Evolutionary conservation across 148 eudicot genomes (phyloP).

Genomic region (Persicaria tinctoria): DNA sequence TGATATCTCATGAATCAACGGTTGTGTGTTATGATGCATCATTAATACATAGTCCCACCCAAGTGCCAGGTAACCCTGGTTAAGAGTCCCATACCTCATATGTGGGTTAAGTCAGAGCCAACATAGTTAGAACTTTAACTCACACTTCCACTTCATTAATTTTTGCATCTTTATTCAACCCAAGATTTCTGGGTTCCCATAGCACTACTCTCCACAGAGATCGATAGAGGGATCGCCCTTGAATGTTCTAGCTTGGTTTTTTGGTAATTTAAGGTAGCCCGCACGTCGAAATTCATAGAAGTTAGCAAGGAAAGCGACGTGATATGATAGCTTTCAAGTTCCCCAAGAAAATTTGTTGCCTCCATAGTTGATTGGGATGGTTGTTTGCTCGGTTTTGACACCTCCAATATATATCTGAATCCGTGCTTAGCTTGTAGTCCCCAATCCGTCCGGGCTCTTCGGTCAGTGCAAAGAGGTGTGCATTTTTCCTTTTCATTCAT

Average conservation of each 20-base stretch:
- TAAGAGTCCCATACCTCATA: neutral
- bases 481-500: constrained; percentile 2
- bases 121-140: neutral
- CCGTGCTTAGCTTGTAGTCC: constrained; percentile 17
- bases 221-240: neutral
- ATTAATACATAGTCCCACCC: neutral
- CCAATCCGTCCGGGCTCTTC: constrained; percentile 20
- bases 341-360: constrained; percentile 22
- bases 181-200: neutral
- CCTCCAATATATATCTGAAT: constrained; percentile 14
- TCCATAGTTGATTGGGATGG: constrained; percentile 24
- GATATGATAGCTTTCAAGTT: constrained; percentile 18
- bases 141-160: neutral
- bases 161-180: neutral
- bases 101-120: neutral
- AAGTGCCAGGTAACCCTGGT: constrained; percentile 1
- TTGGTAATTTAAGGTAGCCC: constrained; percentile 29
- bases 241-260: constrained; percentile 13
- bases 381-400: constrained; percentile 19
- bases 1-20: constrained; percentile 7
- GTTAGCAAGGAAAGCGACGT: constrained; percentile 23
- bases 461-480: constrained; percentile 27
- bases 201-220: neutral
- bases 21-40: neutral
- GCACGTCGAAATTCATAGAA: constrained; percentile 27